Evolutionary conservation across 371 early-diverging fungal genomes (phyloP), one percentile per base, ranked within the genome.

Genomic region (Mucor mucedo): DNA sequence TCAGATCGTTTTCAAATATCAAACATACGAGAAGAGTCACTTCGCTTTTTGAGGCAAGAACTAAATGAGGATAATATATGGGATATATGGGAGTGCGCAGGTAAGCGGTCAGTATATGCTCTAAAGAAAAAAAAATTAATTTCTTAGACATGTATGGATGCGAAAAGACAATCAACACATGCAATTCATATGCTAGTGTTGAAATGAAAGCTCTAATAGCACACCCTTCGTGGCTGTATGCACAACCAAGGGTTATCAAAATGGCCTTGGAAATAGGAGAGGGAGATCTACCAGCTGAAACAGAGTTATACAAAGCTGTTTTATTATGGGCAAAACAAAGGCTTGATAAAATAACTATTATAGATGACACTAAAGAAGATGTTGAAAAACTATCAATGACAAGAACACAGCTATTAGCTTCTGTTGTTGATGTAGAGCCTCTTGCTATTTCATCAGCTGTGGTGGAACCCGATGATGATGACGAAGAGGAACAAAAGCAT

Each of bases 1-100:
- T 83, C 87, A 2, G 87, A 86, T 62, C 78, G 80, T 45, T 86
- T 83, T 49, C 82, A 70, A 39, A 69, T 87, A 3, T 41, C 57
- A 0, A 70, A 62, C 10, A 66, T 86, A 30, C 73, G 77, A 39
- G 81, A 86, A 21, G 75, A 75, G n/a, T 86, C 83, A 33, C 75
- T 85, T 61, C 75, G 80, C 4, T 75, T 72, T 41, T 55, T 86
- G 42, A 50, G 77, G 8, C 62, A 69, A 14, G 80, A 81, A 8
- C 41, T 86, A 11, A 65, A 71, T 0, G 55, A 63, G 10, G 69
- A 73, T 2, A 84, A 82, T 38, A 75, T 86, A 21, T 86, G 86
- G 87, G 80, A 77, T 33, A 82, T 82, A 21, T 86, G 87, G 86
- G 77, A 73, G 9, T 72, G 78, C 30, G 83, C 86, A 45, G 75